Evolutionary conservation across 2,329 filamentous ascomycete species (phyloP), one percentile per base, ranked within the genome.

Genomic region (Fusarium sp.): DNA sequence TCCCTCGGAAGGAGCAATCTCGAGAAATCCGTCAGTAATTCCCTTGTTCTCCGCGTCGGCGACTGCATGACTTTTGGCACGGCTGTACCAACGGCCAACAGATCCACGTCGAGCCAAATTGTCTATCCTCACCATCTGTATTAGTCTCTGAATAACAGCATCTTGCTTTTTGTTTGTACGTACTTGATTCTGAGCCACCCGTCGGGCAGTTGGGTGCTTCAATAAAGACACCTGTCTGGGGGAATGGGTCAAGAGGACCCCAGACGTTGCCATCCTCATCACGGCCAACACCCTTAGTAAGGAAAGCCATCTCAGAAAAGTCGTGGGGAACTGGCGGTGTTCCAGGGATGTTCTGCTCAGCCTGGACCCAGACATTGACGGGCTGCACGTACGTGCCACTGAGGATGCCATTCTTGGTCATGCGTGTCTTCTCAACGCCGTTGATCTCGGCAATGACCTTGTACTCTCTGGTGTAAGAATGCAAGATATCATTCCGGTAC

Each of bases 161-260:
- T 6, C 7, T 57, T 20, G 13, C 6, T 14, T 20, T 29, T 7
- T 16, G 2, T 18, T 37, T 24, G 13, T 22, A 37, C 52, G 52
- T 35, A 63, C 47, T 42, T 57, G 24, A 57, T 34, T 22, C 47
- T 18, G 47, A 56, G 8, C 24, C 13, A 42, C 7, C 7, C 13
- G n/a, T 27, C 1, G 35, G 11, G 34, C 61, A 63, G 42, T 24
- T 58, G 6, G 62, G 62, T 24, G 62, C 62, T 58, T 79, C 78
- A 20, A 79, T 78, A n/a, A 81, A 38, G 6, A 84, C 76, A 2
- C 82, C 82, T 2, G 76, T 80, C 72, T 84, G 81, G 0, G 82
- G 82, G 67, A 83, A 84, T 1, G 82, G 83, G 8, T 82, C 78
- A 5, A 84, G 72, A 0, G 82, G 80, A 0, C 82, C 82, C 78